Evolutionary conservation across 2,329 filamentous ascomycete genomes (phyloP).

Genomic region (Fusarium longipes): DNA sequence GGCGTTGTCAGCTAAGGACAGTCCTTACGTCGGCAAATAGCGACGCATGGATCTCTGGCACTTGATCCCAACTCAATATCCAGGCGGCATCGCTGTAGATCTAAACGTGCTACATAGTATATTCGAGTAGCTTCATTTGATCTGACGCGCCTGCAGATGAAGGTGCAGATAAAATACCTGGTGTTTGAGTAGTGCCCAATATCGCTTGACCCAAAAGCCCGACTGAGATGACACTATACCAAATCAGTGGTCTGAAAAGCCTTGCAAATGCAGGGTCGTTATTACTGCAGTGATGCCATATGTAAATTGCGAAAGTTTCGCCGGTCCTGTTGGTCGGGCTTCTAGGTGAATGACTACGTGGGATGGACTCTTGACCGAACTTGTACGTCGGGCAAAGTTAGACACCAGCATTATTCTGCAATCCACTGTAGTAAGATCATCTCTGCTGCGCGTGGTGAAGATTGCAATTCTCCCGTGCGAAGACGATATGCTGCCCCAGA

Average conservation of each 20-base stretch:
- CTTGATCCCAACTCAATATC: conserved; percentile 17
- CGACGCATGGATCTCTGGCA: conserved; percentile 18
- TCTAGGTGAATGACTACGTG: background rate
- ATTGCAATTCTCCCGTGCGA: background rate
- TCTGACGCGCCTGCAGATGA: conserved; percentile 32
- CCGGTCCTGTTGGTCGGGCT: background rate
- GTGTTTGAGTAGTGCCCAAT: conserved; percentile 14
- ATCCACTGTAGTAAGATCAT: background rate
- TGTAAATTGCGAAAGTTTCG: background rate
- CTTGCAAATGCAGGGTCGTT: conserved; percentile 16
- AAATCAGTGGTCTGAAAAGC: background rate
- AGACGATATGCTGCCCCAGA: background rate
- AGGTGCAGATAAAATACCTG: conserved; percentile 39
- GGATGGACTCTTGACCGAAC: conserved; percentile 3
- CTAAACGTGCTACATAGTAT: conserved; percentile 28
- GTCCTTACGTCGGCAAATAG: conserved; percentile 33
- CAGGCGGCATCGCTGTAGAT: conserved; percentile 17
- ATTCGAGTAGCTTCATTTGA: conserved; percentile 16
- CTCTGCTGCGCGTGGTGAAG: conserved; percentile 3
- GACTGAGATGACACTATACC: conserved; percentile 2
- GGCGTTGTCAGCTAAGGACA: conserved; percentile 34
- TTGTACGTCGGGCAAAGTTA: conserved; percentile 5
- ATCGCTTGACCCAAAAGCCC: background rate
- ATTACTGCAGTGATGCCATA: conserved; percentile 18
- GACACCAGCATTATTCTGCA: background rate